A percentile compares a stretch with the other conserved stretches of the same genome.
These are phyloP conservation scores for Boletus rubescentipes DNA, from an alignment of 768 basidiomycete species.

Conservation along the genomic window DNA sequence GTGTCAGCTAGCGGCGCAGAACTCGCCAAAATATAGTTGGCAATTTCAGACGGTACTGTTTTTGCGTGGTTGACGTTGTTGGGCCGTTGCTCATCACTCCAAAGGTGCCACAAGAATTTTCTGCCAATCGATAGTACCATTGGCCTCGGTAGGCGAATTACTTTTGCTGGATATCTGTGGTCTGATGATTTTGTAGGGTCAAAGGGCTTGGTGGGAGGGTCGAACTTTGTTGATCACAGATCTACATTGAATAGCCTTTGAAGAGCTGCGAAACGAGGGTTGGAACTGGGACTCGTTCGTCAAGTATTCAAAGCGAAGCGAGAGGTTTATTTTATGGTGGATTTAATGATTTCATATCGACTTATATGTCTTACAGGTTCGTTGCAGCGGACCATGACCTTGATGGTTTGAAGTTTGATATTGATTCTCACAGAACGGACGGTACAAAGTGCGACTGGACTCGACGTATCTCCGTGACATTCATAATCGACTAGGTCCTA, in stretches of 20 bases:
- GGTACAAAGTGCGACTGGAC: neutral
- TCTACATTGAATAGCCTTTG: neutral
- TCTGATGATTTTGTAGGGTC: neutral
- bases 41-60: neutral
- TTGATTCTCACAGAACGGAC: neutral
- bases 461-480: neutral
- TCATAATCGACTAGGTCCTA: neutral
- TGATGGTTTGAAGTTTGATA: neutral
- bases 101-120: neutral
- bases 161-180: neutral
- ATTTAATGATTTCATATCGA: neutral
- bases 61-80: neutral
- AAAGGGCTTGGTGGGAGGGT: neutral
- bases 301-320: slow-evolving; percentile 6
- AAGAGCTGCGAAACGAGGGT: neutral
- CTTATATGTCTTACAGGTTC: neutral
- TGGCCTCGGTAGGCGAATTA: neutral
- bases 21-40: neutral
- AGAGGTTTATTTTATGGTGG: neutral
- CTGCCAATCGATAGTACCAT: neutral
- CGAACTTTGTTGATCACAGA: neutral
- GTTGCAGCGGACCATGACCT: slow-evolving; percentile 2
- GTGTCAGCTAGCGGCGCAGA: neutral
- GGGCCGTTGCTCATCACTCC: neutral
- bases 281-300: slow-evolving; percentile 5